A percentile compares a stretch with the other conserved stretches of the same genome.
Conservation (phyloP, 345 rosid genomes). For the Cardiospermum halicacabum region DNA sequence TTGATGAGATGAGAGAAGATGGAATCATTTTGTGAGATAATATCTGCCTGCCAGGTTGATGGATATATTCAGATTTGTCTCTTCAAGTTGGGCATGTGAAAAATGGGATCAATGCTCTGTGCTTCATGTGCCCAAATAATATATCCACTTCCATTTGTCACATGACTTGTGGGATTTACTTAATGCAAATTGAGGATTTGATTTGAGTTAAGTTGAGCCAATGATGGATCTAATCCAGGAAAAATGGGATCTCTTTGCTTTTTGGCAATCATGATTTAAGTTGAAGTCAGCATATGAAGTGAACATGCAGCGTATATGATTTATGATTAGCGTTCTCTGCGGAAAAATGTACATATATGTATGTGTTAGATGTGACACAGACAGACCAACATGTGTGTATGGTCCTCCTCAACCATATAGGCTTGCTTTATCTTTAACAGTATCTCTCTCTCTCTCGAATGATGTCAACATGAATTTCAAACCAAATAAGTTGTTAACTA, state of each 20-base stretch:
- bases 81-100: constrained; percentile 18
- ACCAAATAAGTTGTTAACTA: too few relatives aligned
- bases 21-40: too few relatives aligned
- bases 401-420: too few relatives aligned
- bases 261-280: background rate
- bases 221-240: background rate
- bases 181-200: constrained; percentile 7
- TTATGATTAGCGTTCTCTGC: background rate
- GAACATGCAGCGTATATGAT: constrained; percentile 9
- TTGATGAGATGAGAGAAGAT: too few relatives aligned
- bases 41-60: too few relatives aligned
- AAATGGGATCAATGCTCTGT: constrained; percentile 12
- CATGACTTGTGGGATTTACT: constrained; percentile 5
- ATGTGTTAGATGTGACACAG: too few relatives aligned
- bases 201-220: too few relatives aligned
- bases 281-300: background rate
- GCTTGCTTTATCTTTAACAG: too few relatives aligned
- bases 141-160: constrained; percentile 5
- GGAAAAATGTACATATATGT: too few relatives aligned
- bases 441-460: too few relatives aligned
- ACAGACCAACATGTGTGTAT: too few relatives aligned
- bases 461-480: too few relatives aligned
- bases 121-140: background rate
- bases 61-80: background rate
- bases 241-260: constrained; percentile 1